Percentiles rank a stretch among this genome's conserved stretches.
Evolutionary conservation across 257 asterid species (phyloP).

Genomic region (Solanum piurae): DNA sequence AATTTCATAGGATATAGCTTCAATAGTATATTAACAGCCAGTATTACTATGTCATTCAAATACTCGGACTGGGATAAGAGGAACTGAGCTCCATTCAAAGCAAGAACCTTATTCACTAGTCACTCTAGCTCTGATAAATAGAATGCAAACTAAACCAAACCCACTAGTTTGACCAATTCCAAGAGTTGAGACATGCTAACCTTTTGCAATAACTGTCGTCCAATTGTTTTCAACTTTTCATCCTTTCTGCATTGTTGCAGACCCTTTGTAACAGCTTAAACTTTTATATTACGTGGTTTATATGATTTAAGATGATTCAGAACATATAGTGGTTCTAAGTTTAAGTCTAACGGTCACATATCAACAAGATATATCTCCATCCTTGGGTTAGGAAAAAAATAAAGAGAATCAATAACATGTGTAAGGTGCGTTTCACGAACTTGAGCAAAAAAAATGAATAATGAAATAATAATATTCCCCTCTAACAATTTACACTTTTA

Average conservation of each 20-base stretch:
- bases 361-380: neutral
- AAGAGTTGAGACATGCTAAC: neutral
- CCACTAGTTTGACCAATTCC: neutral
- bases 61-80: neutral
- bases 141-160: neutral
- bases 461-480: neutral
- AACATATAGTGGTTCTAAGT: neutral
- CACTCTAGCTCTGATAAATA: neutral
- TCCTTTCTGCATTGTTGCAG: neutral
- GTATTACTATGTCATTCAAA: neutral
- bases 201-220: neutral
- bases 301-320: neutral
- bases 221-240: neutral
- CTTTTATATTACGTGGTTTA: neutral
- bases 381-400: neutral
- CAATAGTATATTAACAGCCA: neutral
- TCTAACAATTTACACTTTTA: neutral
- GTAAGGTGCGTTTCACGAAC: neutral
- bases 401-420: neutral
- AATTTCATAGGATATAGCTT: neutral
- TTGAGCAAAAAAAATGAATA: neutral
- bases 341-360: neutral
- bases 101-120: neutral
- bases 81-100: neutral
- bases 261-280: neutral